Evolutionary conservation across 164 flowering plant genomes (phyloP), one percentile per base, ranked within the genome.

Genomic region (Umbellularia californica): DNA sequence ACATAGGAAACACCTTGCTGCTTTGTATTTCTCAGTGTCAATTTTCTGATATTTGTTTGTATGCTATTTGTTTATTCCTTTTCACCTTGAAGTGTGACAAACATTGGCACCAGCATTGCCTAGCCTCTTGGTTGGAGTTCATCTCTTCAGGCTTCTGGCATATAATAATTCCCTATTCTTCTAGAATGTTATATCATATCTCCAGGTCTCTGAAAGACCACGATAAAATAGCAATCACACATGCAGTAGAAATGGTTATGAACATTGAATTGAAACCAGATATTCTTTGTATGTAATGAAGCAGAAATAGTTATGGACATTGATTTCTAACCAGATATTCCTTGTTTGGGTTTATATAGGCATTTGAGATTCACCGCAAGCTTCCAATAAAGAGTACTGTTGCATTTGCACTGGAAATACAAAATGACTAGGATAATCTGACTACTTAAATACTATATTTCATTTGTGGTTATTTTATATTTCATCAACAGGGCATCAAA

Each of bases 361-460:
- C 35, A 70, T 13, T 33, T 75, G 20, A 69, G 73, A 47, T 50
- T 20, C 72, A 65, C 17, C 41, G 63, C 58, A 30, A 70, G 33
- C 64, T 70, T 76, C 30, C 70, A 50, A 3, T 28, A 70, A 33
- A 28, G 50, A 65, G 74, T 28, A 22, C 47, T 70, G 33, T 65
- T 35, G 24, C 63, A 74, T 70, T 50, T 78, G 52, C 72, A 74
- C 66, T 47, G 25, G 3, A 63, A 70, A 70, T 50, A 50, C 33
- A 35, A 58, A 58, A 11, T 20, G 47, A 41, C 47, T 65, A 65
- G 25, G 20, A 17, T 19, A 20, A 69, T 27, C 22, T 28, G 41
- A 55, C 51, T 67, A 69, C 13, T 50, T 41, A 33, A 33, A 47
- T 51, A 52, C 27, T 20, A n/a, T 63, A 20, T 19, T 50, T 17